phyloP scores from a whole-genome alignment of 306 rosid species.

The Comarum palustre region DNA sequence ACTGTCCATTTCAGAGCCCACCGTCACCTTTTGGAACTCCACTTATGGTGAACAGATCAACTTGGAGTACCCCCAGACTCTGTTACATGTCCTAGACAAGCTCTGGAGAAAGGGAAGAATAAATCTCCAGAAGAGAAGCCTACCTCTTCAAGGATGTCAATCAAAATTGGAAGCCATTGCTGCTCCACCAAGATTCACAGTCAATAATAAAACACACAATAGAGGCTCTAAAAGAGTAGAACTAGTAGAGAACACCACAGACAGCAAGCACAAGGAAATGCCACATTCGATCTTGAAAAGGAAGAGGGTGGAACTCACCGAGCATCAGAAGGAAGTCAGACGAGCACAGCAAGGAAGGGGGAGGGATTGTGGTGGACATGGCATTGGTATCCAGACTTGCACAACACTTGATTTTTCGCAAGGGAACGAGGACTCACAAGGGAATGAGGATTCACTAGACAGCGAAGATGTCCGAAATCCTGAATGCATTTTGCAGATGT shows the following conservation, averaged over 20 bases:
- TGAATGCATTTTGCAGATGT: conserved; percentile 51
- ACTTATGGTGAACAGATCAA: conserved; percentile 56
- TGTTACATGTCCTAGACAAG: conserved; percentile 63
- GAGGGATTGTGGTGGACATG: conserved; percentile 62
- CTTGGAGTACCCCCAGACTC: conserved; percentile 57
- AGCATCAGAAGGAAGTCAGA: conserved; percentile 78
- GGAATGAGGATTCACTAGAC: conserved; percentile 58
- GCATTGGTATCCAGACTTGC: conserved; percentile 69
- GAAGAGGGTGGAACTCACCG: conserved; percentile 60
- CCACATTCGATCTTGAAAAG: conserved; percentile 36
- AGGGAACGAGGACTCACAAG: conserved; percentile 59
- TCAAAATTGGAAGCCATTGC: conserved; percentile 29
- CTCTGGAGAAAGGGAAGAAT: conserved; percentile 58
- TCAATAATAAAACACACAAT: conserved; percentile 40
- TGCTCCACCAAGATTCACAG: conserved; percentile 38
- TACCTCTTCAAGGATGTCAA: conserved; percentile 40
- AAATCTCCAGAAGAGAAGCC: conserved; percentile 63
- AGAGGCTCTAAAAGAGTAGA: conserved; percentile 61
- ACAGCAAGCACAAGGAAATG: conserved; percentile 24
- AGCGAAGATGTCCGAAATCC: conserved; percentile 49
- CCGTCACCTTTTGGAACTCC: conserved; percentile 71
- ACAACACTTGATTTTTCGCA: conserved; percentile 67
- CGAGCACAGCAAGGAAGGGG: conserved; percentile 75
- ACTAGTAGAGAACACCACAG: conserved; percentile 31
- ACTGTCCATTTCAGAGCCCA: conserved; percentile 59